phyloP scores from a whole-genome alignment of 495 filamentous ascomycete species.

The Neurospora sp. region DNA sequence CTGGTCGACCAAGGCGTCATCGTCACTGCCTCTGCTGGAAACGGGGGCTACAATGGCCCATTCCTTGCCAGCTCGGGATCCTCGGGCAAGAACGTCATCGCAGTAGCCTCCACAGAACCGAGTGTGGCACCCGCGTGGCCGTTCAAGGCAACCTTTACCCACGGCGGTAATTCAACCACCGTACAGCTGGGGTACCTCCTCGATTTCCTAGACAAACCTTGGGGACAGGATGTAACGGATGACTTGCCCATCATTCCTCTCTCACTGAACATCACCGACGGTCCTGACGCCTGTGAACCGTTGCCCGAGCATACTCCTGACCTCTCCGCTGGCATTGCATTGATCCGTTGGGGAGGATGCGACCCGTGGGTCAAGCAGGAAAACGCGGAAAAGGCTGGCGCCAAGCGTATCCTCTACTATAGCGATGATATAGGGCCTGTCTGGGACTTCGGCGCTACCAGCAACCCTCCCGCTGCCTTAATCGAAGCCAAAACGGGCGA shows the following conservation, averaged over 20 bases:
- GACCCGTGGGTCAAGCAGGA: constrained; percentile 12
- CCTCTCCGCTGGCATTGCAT: constrained; percentile 28
- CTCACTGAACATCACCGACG: constrained; percentile 10
- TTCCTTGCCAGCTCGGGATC: constrained; percentile 22
- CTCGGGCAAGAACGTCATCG: constrained; percentile 20
- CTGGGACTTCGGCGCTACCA: not conserved
- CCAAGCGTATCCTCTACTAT: constrained; percentile 21
- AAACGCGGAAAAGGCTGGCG: constrained; percentile 18
- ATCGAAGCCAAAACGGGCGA: constrained; percentile 14
- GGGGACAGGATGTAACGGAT: constrained; percentile 5
- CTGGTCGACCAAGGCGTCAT: constrained; percentile 25
- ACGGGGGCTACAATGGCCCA: constrained; percentile 22
- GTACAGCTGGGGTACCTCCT: constrained; percentile 13
- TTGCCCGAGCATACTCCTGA: constrained; percentile 21
- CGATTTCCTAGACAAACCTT: not conserved
- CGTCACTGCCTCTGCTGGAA: constrained; percentile 24
- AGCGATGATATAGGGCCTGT: constrained; percentile 5
- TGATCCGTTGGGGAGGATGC: constrained; percentile 27
- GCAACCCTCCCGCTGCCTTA: constrained; percentile 5
- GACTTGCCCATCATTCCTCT: constrained; percentile 16
- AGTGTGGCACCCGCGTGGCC: constrained; percentile 15
- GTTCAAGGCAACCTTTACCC: constrained; percentile 20
- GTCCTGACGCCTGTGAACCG: constrained; percentile 14
- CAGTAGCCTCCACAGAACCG: constrained; percentile 19
- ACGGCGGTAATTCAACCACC: constrained; percentile 14